Conservation (phyloP, 2,329 filamentous ascomycete genomes). For the Colletotrichum tofieldiae region DNA sequence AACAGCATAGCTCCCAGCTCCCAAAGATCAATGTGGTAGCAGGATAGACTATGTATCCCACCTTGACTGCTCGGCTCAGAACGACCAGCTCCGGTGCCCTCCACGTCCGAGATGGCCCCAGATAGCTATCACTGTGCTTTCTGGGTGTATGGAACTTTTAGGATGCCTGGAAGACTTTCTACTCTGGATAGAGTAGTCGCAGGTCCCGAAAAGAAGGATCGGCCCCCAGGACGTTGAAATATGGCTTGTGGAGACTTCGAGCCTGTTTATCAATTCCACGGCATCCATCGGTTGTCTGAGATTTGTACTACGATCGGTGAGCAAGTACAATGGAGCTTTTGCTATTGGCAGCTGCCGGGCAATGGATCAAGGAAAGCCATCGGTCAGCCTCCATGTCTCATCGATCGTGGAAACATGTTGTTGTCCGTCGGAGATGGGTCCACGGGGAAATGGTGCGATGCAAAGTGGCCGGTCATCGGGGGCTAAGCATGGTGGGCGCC, state of each 20-base stretch:
- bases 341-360: neutral
- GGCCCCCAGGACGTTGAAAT: neutral
- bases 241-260: neutral
- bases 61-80: no score
- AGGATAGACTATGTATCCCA: neutral
- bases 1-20: neutral
- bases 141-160: no score
- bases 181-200: neutral
- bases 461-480: conserved; percentile 33
- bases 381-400: conserved; percentile 7
- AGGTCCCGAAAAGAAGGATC: neutral
- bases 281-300: no score
- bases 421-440: conserved; percentile 4
- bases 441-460: conserved; percentile 15
- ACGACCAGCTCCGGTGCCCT: no score
- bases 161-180: no score
- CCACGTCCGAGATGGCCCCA: no score
- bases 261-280: no score
- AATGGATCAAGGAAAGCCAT: neutral
- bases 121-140: no score
- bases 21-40: no score
- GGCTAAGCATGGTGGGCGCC: neutral
- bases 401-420: conserved; percentile 8
- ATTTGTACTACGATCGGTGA: no score
- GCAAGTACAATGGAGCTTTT: conserved; percentile 4